Evolutionary conservation across 1,139 yeast genomes (phyloP), one percentile per base, ranked within the genome.

Genomic region (Hyphopichia khmerensis): DNA sequence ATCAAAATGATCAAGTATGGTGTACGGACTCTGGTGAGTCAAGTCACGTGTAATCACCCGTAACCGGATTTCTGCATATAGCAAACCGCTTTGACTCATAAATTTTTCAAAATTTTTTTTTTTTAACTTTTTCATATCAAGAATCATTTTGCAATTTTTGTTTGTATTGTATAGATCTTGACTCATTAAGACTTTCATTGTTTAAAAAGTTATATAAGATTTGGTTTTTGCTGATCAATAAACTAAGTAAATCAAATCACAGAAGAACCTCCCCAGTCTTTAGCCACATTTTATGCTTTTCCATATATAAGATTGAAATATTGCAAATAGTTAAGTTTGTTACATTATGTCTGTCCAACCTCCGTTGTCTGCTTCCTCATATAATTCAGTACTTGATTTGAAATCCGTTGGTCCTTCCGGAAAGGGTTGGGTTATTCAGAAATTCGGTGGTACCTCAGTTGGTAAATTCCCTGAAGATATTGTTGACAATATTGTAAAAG

Each of bases 391-490:
- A 32, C 58, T 68, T 35, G 79, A 73, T 49, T 59, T 73, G 39
- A 60, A 59, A 23, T 48, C 59, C 23, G 46, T 36, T 35, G 33
- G 33, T 2, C 8, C 24, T 6, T 42, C 52, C 24, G 42, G 50
- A n/a, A 42, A 47, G 23, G 82, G 82, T 16, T 91, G 98, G 97
- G 69, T 93, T 18, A 87, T 93, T 8, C 99, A 93, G 63, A 93
- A 93, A 65, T 93, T 88, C 57, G 99, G 99, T 35, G 99, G 99
- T 41, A 93, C 99, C n/a, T 84, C 95, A 36, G 96, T 93, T 32
- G 99, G 99, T 26, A 93, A 93, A 62, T 91, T 91, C 62, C 88
- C 97, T 6, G 80, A 76, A 42, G 79, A 84, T 50, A 93, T 93
- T 42, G 91, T 90, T 15, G 86, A 86, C 49, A 88, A 89, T 51